Evolutionary conservation across 2,329 filamentous ascomycete genomes (phyloP).

Genomic region (Penicillium sp.): DNA sequence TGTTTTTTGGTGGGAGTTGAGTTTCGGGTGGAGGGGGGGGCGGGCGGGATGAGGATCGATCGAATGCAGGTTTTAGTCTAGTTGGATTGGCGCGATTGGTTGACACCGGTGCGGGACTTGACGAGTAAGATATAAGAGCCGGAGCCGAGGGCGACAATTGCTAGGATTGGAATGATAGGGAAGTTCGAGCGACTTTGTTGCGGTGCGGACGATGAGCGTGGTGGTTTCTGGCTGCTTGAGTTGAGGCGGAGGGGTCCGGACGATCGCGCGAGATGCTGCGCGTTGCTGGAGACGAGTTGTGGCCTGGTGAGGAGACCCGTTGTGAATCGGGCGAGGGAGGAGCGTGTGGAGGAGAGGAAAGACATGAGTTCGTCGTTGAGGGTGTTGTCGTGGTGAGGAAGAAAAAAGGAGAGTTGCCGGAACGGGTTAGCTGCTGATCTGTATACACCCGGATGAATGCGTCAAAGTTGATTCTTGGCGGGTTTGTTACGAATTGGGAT

Average conservation of each 20-base stretch:
- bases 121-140: slow-evolving; percentile 58
- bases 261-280: slow-evolving; percentile 14
- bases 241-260: slow-evolving; percentile 23
- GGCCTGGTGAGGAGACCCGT: slow-evolving; percentile 25
- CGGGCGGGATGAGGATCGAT: slow-evolving; percentile 36
- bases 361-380: slow-evolving; percentile 16
- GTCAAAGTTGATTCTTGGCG: too few species aligned
- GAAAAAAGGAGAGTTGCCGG: not conserved
- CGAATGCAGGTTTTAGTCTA: slow-evolving; percentile 10
- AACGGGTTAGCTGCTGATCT: not conserved
- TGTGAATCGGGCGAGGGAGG: slow-evolving; percentile 7
- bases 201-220: slow-evolving; percentile 24
- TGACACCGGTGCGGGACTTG: slow-evolving; percentile 46
- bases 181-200: slow-evolving; percentile 42
- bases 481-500: too few species aligned
- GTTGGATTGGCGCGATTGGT: slow-evolving; percentile 11
- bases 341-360: slow-evolving; percentile 15
- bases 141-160: slow-evolving; percentile 53
- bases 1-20: slow-evolving; percentile 59
- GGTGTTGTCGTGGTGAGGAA: not conserved
- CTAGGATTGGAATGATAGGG: slow-evolving; percentile 47
- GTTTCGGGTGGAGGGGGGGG: slow-evolving; percentile 46
- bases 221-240: slow-evolving; percentile 18
- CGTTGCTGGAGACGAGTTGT: not conserved
- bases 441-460: too few species aligned